Conservation (phyloP, 495 filamentous ascomycete genomes). For the Hypoxylon subgilvum region DNA sequence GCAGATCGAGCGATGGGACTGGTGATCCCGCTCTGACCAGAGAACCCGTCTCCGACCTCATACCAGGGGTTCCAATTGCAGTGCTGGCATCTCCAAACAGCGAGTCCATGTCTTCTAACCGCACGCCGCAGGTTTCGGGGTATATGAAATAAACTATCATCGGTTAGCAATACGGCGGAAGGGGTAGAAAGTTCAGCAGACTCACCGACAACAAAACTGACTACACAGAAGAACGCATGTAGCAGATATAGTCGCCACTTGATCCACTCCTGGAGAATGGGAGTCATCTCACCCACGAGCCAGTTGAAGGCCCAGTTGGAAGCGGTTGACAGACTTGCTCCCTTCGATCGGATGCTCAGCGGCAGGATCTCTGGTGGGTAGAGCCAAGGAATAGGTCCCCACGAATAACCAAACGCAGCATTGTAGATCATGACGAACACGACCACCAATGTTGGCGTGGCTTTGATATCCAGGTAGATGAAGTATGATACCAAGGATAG, state of each 20-base stretch:
- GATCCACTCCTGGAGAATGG: conserved; percentile 87
- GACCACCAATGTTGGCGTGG: conserved; percentile 84
- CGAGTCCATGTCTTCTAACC: conserved; percentile 93
- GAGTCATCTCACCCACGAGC: conserved; percentile 93
- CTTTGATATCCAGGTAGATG: conserved; percentile 79
- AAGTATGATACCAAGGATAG: conserved; percentile 95
- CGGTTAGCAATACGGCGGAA: conserved; percentile 25
- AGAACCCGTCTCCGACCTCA: conserved; percentile 71
- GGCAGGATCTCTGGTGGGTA: conserved; percentile 98
- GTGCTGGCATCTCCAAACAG: conserved; percentile 89
- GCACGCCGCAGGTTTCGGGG: conserved; percentile 92
- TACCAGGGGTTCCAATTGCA: conserved; percentile 59
- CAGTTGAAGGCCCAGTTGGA: conserved; percentile 99
- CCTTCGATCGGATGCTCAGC: conserved; percentile 95
- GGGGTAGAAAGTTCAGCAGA: conserved; percentile 17
- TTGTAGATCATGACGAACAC: conserved; percentile 98
- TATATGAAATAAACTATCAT: conserved; percentile 89
- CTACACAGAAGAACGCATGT: conserved; percentile 95
- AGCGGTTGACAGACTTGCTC: conserved; percentile 93
- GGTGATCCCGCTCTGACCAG: conserved; percentile 75
- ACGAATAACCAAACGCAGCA: conserved; percentile 96
- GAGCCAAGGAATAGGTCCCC: conserved; percentile 97
- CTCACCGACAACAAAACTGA: conserved; percentile 96
- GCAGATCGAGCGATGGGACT: conserved; percentile 77
- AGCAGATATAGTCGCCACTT: conserved; percentile 92